Evolutionary conservation across 164 flowering plant species (phyloP).

Genomic region (Magnolia sinica): DNA sequence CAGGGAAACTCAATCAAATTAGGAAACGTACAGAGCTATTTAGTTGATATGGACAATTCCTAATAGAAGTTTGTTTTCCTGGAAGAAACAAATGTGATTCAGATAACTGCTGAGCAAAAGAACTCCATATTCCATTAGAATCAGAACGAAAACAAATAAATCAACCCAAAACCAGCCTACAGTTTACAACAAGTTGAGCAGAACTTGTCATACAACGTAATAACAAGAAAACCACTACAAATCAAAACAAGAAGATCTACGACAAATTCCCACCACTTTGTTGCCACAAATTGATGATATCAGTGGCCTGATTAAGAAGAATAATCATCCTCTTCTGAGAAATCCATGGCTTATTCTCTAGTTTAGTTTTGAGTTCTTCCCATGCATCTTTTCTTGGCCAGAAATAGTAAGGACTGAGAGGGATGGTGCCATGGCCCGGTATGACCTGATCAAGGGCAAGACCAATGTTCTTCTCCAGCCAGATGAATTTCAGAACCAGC

Average conservation of each 20-base stretch:
- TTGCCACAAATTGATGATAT: conserved; percentile 94
- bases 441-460: conserved; percentile 70
- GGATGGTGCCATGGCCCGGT: conserved; percentile 85
- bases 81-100: neutral
- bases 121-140: neutral
- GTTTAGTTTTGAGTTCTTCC: conserved; percentile 77
- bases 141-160: neutral
- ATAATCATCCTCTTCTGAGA: conserved; percentile 81
- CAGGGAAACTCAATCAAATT: too few relatives aligned
- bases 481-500: conserved; percentile 86
- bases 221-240: neutral
- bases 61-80: too few relatives aligned
- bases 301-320: conserved; percentile 97
- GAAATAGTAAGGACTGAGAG: conserved; percentile 91
- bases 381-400: conserved; percentile 99
- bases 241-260: conserved; percentile 6
- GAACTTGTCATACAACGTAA: neutral
- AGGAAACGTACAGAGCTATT: too few relatives aligned
- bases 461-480: conserved; percentile 97
- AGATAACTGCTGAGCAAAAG: neutral
- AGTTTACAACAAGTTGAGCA: neutral
- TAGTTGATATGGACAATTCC: too few relatives aligned
- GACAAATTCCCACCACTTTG: conserved; percentile 71
- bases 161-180: neutral
- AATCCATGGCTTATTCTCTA: conserved; percentile 95